Base-by-base conservation (phyloP, 2,329 filamentous ascomycete species). In the Cercospora zeina region DNA sequence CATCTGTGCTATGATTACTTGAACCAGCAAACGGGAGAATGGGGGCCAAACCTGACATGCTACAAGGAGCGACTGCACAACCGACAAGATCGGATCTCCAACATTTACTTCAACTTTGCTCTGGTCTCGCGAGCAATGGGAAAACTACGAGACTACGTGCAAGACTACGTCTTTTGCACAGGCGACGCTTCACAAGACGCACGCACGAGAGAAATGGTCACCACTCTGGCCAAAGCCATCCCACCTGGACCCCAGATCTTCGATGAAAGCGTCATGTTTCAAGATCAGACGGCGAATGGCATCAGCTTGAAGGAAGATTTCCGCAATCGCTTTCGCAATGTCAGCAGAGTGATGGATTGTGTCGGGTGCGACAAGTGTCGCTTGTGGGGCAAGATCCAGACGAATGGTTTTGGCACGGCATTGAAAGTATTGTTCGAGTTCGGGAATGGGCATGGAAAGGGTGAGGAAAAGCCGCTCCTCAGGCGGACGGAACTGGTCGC, bases 101-200 rank as follows among this genome's bases (percentile, higher is more conserved):
- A 99, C 77, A 83, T 99, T 54, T 99, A 99, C 81, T 99, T 99
- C 81, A 97, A 99, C 84, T 99, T 96, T 73, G 95, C 95, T 0
- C 84, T 99, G n/a, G 83, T 99, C 42, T 89, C 93, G 27, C 89
- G 95, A 54, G 95, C 95, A 11, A 85, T 97, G 42, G 89, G 91
- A 58, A 99, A 99, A 78, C 84, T 97, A 8, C 90, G 89, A 11
- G 89, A 90, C 24, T 88, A 93, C 69, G 83, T 97, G 9, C 81
- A 88, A 66, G 81, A 85, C 65, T 97, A 97, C 79, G 95, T 90
- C 0, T 99, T 96, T 77, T 99, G 95, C 77, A 89, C 89, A 4
- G 92, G 91, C 64, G 95, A 99, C 72, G 82, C 86, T 0, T 82
- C 82, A 1, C 90, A 96, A 74, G 92, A 99, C 71, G 78, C 79